A percentile compares a stretch with the other conserved stretches of the same genome.
These are phyloP conservation scores for Microsporum ferrugineum DNA, from an alignment of 2,329 filamentous ascomycete genomes.

Conservation along the genomic window DNA sequence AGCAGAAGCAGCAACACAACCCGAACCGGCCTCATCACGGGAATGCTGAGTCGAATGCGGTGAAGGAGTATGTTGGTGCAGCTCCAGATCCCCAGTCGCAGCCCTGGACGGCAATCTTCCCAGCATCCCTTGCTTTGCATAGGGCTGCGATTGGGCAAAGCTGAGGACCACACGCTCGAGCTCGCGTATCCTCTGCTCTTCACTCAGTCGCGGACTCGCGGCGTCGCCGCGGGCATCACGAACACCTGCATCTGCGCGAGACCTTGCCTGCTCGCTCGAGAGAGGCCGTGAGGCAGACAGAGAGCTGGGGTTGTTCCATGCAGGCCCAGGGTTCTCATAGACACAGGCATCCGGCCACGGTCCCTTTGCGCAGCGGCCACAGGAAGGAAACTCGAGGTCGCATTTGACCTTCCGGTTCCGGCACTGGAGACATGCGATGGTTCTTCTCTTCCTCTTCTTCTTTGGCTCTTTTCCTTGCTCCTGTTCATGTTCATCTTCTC, in stretches of 20 bases:
- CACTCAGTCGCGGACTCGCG: background rate
- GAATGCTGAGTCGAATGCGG: background rate
- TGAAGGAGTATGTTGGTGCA: background rate
- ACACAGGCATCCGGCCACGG: conserved; percentile 10
- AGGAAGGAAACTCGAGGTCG: conserved; percentile 33
- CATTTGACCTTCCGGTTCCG: conserved; percentile 34
- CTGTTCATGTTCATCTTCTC: background rate
- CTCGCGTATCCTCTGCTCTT: background rate
- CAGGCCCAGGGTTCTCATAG: conserved; percentile 8
- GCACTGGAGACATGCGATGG: conserved; percentile 33
- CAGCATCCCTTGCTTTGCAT: background rate
- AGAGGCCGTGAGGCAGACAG: background rate
- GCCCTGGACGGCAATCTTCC: background rate
- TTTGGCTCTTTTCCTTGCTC: conserved; percentile 15
- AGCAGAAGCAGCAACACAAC: background rate
- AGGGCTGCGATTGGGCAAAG: background rate
- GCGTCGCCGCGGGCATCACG: background rate
- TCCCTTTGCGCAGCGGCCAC: conserved; percentile 30
- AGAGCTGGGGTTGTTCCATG: background rate
- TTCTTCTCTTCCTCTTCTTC: conserved; percentile 28
- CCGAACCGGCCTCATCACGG: background rate
- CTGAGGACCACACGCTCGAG: background rate
- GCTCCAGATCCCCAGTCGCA: background rate
- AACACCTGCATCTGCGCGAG: background rate
- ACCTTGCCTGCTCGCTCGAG: background rate